phyloP scores from a whole-genome alignment of 441 rosid species.

The Eutrema salsugineum region DNA sequence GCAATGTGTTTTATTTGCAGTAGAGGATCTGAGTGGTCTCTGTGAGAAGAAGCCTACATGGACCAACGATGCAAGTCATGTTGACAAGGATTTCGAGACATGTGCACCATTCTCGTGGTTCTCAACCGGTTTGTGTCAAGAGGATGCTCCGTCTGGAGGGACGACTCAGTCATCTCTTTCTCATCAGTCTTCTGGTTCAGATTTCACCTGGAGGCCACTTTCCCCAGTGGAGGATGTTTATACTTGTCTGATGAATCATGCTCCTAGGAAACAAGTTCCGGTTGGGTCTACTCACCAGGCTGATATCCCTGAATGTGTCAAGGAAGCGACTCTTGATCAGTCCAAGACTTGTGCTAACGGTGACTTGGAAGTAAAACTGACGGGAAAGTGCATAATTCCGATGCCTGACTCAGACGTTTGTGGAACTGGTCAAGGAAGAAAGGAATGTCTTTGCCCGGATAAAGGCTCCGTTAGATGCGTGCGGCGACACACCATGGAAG shows the following conservation, averaged over 20 bases:
- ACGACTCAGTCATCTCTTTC: conserved; percentile 29
- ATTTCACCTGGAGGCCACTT: conserved; percentile 30
- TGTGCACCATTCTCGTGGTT: conserved; percentile 15
- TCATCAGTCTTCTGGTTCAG: conserved; percentile 34
- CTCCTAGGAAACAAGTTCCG: conserved; percentile 45
- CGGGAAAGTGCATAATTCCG: conserved; percentile 43
- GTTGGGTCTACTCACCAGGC: conserved; percentile 56
- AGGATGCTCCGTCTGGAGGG: conserved; percentile 22
- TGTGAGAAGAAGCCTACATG: conserved; percentile 19
- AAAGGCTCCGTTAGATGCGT: conserved; percentile 47
- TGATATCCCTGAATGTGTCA: conserved; percentile 37
- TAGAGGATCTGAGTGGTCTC: conserved; percentile 29
- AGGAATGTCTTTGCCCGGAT: conserved; percentile 44
- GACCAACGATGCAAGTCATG: conserved; percentile 23
- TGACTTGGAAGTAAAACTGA: conserved; percentile 29
- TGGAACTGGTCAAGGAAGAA: conserved; percentile 43
- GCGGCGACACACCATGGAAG: conserved; percentile 46
- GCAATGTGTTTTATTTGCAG: conserved; percentile 18
- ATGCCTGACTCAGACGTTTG: conserved; percentile 29
- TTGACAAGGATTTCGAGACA: conserved; percentile 29
- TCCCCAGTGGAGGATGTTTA: conserved; percentile 35
- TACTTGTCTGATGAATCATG: conserved; percentile 33
- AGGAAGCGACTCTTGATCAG: conserved; percentile 15
- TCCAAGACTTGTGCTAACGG: conserved; percentile 33
- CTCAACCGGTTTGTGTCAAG: conserved; percentile 26